Evolutionary conservation across 202 grass and related monocot genomes (phyloP).

Genomic region (Thinopyrum obtusiflorum): DNA sequence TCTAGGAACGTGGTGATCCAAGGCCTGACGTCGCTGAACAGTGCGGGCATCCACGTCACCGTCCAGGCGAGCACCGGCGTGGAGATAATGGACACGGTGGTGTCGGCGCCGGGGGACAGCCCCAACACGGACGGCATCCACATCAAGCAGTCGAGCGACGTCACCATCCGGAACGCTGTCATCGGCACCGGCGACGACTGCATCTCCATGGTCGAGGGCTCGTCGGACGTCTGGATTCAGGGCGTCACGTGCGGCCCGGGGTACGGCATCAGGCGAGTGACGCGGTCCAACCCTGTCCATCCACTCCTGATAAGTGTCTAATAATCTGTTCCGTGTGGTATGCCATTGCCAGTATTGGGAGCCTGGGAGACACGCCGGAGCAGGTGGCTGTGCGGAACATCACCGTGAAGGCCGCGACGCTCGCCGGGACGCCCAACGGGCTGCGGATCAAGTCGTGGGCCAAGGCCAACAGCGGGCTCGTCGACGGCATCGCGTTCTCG

Average conservation of each 20-base stretch:
- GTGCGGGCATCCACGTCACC: slow-evolving; percentile 47
- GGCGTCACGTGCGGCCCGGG: slow-evolving; percentile 47
- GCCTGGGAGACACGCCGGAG: slow-evolving; percentile 29
- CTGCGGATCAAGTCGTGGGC: slow-evolving; percentile 63
- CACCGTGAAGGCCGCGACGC: slow-evolving; percentile 26
- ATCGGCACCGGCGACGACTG: slow-evolving; percentile 66
- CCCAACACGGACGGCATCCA: slow-evolving; percentile 74
- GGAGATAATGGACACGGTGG: slow-evolving; percentile 26
- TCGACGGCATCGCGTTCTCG: slow-evolving; percentile 32
- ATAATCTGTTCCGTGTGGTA: background rate
- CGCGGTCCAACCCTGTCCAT: background rate
- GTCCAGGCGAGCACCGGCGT: slow-evolving; percentile 38
- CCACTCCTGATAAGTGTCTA: background rate
- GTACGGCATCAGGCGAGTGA: slow-evolving; percentile 50
- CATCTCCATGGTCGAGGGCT: slow-evolving; percentile 51
- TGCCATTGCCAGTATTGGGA: slow-evolving; percentile 45
- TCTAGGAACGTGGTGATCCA: slow-evolving; percentile 27
- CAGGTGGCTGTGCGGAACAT: slow-evolving; percentile 41
- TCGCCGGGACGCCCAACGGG: slow-evolving; percentile 42
- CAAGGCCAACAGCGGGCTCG: slow-evolving; percentile 32
- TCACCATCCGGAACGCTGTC: slow-evolving; percentile 26
- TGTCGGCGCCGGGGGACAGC: slow-evolving; percentile 43
- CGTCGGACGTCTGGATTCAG: slow-evolving; percentile 37
- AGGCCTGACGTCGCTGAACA: slow-evolving; percentile 49
- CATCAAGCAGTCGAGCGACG: slow-evolving; percentile 43